A percentile compares a stretch with the other conserved stretches of the same genome.
Evolutionary conservation across 345 rosid genomes (phyloP).

Genomic region (Garcia nutans): DNA sequence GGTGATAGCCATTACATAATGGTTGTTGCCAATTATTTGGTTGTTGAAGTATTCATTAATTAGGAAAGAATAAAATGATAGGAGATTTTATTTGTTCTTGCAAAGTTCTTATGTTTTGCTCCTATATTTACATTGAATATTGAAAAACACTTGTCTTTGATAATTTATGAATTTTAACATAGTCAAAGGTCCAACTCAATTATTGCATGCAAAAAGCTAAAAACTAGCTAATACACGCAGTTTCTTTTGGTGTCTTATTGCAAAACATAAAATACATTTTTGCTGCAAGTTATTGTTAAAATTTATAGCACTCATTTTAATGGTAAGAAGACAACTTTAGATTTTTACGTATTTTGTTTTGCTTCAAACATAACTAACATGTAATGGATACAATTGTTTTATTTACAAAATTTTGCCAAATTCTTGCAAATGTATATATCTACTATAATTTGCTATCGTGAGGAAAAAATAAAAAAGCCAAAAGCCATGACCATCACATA

Average conservation of each 20-base stretch:
- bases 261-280: no score
- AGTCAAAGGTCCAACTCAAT: background rate
- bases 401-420: background rate
- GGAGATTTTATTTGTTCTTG: background rate
- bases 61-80: background rate
- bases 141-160: background rate
- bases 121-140: background rate
- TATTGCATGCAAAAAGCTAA: background rate
- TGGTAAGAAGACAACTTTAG: background rate
- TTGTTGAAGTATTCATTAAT: no score
- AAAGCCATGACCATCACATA: no score
- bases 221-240: background rate
- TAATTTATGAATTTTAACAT: background rate
- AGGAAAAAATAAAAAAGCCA: no score
- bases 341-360: background rate
- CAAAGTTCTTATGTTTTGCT: background rate
- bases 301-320: background rate
- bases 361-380: background rate
- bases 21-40: no score
- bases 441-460: no score
- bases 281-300: background rate
- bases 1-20: no score
- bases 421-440: background rate
- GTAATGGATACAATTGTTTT: background rate
- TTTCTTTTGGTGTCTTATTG: no score